Base-by-base conservation (phyloP, 2,329 filamentous ascomycete species). In the Chaetomium strumarium region DNA sequence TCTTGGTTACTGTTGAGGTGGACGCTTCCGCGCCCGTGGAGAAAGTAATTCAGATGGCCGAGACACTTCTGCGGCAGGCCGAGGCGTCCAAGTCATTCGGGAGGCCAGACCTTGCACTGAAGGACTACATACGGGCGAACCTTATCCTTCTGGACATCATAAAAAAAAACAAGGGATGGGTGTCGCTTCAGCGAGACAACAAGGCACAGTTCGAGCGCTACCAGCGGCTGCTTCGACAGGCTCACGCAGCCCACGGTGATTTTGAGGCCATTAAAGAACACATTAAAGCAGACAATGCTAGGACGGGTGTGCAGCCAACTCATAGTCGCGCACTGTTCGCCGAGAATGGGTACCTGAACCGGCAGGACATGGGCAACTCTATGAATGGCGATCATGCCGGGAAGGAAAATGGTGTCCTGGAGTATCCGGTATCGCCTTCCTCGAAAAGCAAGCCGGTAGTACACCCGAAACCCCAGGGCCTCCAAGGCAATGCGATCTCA, bases 61-160 rank as follows among this genome's bases (percentile, higher is more conserved):
- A 85, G 61, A 63, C 66, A 19, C 73, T 75, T 43, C 72, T 84
- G 54, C 75, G 75, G 55, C 76, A 80, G 61, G 85, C 88, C 36
- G 78, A 83, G 57, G 79, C 78, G 48, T 74, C 77, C 52, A 75
- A 83, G 53, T 79, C 80, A 55, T 85, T 87, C 69, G 73, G 80
- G 24, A 76, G 83, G 34, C 81, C 84, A 5, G 90, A 93, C 64
- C 69, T 83, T 36, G 91, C 91, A 3, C 85, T 95, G 51, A 81
- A 86, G 58, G 88, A 95, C 56, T 97, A 92, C 64, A 78, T 97
- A 53, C 81, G 85, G 57, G 88, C 91, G 11, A 90, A 80, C 55
- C 84, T 90, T 52, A 86, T 96, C 51, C 80, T 87, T 13, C 77
- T 90, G 46, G 84, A 92, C 51, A 73, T 84, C 39, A 84, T 97